Evolutionary conservation across 164 flowering plant genomes (phyloP).

Genomic region (Euptelea pleiosperma): DNA sequence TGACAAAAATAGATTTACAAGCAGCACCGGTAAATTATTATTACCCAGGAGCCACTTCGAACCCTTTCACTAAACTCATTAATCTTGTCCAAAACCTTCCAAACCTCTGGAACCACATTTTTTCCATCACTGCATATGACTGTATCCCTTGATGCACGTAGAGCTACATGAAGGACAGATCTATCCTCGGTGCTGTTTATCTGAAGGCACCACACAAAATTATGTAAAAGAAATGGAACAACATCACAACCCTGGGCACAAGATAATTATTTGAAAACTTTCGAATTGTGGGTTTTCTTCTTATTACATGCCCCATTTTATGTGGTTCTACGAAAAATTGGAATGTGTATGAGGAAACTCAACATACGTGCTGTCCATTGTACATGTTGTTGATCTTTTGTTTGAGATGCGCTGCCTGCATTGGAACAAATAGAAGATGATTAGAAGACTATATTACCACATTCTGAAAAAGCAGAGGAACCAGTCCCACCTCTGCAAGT

Average conservation of each 20-base stretch:
- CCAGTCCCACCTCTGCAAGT: conserved; percentile 67
- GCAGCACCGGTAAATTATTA: neutral
- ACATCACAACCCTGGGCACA: neutral
- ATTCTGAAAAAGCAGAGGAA: no score
- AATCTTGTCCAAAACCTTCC: conserved; percentile 94
- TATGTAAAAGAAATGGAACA: neutral
- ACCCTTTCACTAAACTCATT: conserved; percentile 71
- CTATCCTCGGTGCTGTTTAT: conserved; percentile 90
- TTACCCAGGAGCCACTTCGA: conserved; percentile 94
- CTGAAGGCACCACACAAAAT: conserved; percentile 32
- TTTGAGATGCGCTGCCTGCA: conserved; percentile 81
- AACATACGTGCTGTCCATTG: conserved; percentile 78
- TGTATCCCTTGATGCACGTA: conserved; percentile 79
- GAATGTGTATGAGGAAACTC: neutral
- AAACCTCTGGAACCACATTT: conserved; percentile 93
- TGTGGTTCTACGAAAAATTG: neutral
- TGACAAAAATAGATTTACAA: conserved; percentile 6
- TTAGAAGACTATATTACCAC: no score
- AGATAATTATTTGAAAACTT: neutral
- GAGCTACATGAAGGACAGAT: conserved; percentile 95
- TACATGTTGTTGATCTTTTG: conserved; percentile 77
- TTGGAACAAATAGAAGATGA: neutral
- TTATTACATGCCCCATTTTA: no score
- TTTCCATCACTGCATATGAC: conserved; percentile 74
- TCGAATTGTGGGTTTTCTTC: no score